These are phyloP conservation scores for Saturnispora diversa DNA, from an alignment of 805 yeast genomes.

Conservation along the genomic window DNA sequence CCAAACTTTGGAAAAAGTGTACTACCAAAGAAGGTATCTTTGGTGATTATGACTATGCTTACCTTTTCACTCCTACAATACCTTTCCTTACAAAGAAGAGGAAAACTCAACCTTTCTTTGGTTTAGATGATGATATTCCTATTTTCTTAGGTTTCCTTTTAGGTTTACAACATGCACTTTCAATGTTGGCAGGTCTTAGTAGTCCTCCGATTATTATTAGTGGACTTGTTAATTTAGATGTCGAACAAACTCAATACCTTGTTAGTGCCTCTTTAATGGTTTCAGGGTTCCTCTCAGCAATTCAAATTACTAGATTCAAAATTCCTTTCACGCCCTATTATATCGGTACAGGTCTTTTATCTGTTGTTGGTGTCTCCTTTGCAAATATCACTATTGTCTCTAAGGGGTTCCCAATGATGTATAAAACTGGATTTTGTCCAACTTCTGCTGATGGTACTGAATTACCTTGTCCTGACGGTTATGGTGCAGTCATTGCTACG, in stretches of 20 bases:
- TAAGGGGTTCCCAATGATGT: constrained; percentile 79
- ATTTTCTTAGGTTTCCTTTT: constrained; percentile 62
- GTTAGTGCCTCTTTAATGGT: constrained; percentile 68
- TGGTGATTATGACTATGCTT: constrained; percentile 79
- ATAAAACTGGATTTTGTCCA: constrained; percentile 61
- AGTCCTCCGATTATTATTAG: constrained; percentile 77
- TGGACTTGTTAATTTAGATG: constrained; percentile 48
- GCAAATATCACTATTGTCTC: constrained; percentile 78
- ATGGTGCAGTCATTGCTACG: constrained; percentile 80
- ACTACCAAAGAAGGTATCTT: constrained; percentile 73
- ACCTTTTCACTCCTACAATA: constrained; percentile 69
- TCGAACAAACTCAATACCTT: constrained; percentile 46
- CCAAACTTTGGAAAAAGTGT: constrained; percentile 17
- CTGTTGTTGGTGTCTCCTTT: constrained; percentile 88
- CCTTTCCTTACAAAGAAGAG: constrained; percentile 48
- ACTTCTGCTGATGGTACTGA: constrained; percentile 51
- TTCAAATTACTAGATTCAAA: constrained; percentile 78
- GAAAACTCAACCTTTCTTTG: constrained; percentile 72
- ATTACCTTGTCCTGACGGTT: constrained; percentile 83
- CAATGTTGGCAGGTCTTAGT: constrained; percentile 89
- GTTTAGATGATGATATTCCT: constrained; percentile 74
- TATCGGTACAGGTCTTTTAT: constrained; percentile 81
- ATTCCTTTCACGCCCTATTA: constrained; percentile 66
- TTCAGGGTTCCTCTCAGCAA: constrained; percentile 58
- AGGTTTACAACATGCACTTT: constrained; percentile 80